Evolutionary conservation across 495 filamentous ascomycete species (phyloP).

Genomic region (Xylaria intraflava): DNA sequence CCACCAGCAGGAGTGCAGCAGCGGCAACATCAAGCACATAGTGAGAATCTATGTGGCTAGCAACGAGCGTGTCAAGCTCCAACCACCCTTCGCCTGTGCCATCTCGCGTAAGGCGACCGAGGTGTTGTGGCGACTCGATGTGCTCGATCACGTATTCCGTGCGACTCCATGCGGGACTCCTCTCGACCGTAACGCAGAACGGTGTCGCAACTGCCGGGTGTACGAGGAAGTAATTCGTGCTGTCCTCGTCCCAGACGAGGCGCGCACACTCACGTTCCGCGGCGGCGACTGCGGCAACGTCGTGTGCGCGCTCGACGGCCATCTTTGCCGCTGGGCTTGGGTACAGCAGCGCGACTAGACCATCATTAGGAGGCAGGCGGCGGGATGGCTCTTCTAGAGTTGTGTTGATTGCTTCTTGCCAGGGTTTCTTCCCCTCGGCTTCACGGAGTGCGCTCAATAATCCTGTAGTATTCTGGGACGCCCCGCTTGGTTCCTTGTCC

Average conservation of each 20-base stretch:
- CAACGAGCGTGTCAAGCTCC: slow-evolving; percentile 47
- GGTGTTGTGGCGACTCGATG: slow-evolving; percentile 45
- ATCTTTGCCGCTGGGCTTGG: slow-evolving; percentile 63
- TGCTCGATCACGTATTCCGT: slow-evolving; percentile 59
- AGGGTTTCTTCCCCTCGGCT: slow-evolving; percentile 32
- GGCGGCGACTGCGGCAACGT: slow-evolving; percentile 53
- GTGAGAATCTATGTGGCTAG: slow-evolving; percentile 49
- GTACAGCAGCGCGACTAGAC: slow-evolving; percentile 67
- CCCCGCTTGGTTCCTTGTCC: slow-evolving; percentile 16
- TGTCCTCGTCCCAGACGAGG: slow-evolving; percentile 61
- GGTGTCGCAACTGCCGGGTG: slow-evolving; percentile 61
- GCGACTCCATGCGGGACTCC: slow-evolving; percentile 45
- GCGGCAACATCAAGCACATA: slow-evolving; percentile 72
- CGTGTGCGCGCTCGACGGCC: slow-evolving; percentile 59
- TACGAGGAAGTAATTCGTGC: slow-evolving; percentile 59
- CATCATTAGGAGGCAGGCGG: slow-evolving; percentile 55
- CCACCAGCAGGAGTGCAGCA: slow-evolving; percentile 62
- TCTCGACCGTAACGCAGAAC: slow-evolving; percentile 47
- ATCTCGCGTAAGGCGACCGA: slow-evolving; percentile 46
- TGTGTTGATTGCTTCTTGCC: slow-evolving; percentile 52
- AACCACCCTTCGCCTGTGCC: slow-evolving; percentile 46
- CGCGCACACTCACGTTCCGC: slow-evolving; percentile 67
- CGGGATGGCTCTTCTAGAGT: slow-evolving; percentile 53
- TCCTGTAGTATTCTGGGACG: slow-evolving; percentile 9
- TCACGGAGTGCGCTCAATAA: slow-evolving; percentile 39